These are phyloP conservation scores for Chlamydomonas eustigma DNA, from an alignment of 139 green algal genomes.

Conservation along the genomic window DNA sequence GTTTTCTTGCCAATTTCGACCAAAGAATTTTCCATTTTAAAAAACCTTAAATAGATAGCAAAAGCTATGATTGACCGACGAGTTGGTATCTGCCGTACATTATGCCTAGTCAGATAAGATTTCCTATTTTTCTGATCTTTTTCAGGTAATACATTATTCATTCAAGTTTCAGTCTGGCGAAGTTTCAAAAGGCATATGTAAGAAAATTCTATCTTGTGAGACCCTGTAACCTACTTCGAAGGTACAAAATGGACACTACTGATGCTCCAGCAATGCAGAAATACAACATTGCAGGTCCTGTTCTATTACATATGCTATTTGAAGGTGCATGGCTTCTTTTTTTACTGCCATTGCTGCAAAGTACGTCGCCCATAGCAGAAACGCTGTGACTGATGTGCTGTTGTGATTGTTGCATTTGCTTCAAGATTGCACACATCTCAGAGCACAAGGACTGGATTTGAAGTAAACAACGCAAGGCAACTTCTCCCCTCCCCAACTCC, in stretches of 20 bases:
- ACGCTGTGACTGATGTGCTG: slow-evolving; percentile 31
- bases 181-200: too few species aligned
- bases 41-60: background rate
- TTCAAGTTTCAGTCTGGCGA: too few species aligned
- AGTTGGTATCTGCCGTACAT: too few species aligned
- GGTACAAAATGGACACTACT: background rate
- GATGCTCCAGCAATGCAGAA: background rate
- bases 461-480: slow-evolving; percentile 15
- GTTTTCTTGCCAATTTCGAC: background rate
- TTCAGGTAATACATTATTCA: too few species aligned
- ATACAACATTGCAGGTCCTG: background rate
- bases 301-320: background rate
- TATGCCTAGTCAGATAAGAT: too few species aligned
- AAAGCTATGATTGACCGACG: too few species aligned
- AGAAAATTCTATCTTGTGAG: too few species aligned
- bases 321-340: too few species aligned
- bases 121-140: too few species aligned
- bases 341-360: too few species aligned
- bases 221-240: background rate
- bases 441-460: slow-evolving; percentile 17
- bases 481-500: background rate
- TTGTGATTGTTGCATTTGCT: slow-evolving; percentile 18
- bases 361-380: background rate
- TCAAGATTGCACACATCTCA: background rate
- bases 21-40: background rate